Base-by-base conservation (phyloP, 139 green algal genomes). In the Coccomyxa sp. region DNA sequence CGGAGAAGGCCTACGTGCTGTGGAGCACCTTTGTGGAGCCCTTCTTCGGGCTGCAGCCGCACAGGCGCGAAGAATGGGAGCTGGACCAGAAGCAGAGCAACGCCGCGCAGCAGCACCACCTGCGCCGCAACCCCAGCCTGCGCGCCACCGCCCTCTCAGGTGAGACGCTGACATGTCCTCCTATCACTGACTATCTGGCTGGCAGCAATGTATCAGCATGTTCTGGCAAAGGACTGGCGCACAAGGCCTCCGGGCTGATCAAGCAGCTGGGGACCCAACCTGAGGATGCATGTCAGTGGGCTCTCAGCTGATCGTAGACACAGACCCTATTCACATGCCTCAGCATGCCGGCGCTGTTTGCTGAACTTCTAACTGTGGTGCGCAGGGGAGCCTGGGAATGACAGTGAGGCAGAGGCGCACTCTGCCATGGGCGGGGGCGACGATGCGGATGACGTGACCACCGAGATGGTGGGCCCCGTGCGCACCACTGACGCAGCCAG, bases 1-100 rank as follows among this genome's bases (percentile, higher is more conserved):
- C 74, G 16, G 39, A 68, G 55, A 84, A 87, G 68, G 86, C 92
- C 0, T 79, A 97, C 79, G 71, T 79, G n/a, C 86, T 97, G 27
- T 98, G 92, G 90, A 85, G 86, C 38, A 70, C 77, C 22, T 91
- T 97, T 27, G 70, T 98, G 22, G 96, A 99, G 88, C 81, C 88
- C 0, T 93, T 98, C 76, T 96, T 98, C 77, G 91, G 90, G 39
- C 76, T 97, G 74, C 18, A 16, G 73, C 34, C 88, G 86, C 70
- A 78, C 31, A 73, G 79, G 12, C 58, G n/a, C n/a, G n/a, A n/a
- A n/a, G n/a, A n/a, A n/a, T n/a, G n/a, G n/a, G n/a, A n/a, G n/a
- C n/a, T n/a, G n/a, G n/a, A n/a, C n/a, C n/a, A n/a, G n/a, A n/a
- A n/a, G 35, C 79, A 24, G 70, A 9, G 16, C 29, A 39, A n/a